A percentile compares a stretch with the other conserved stretches of the same genome.
These are phyloP conservation scores for Talaromyces sp. DNA, from an alignment of 2,329 filamentous ascomycete species.

Conservation along the genomic window DNA sequence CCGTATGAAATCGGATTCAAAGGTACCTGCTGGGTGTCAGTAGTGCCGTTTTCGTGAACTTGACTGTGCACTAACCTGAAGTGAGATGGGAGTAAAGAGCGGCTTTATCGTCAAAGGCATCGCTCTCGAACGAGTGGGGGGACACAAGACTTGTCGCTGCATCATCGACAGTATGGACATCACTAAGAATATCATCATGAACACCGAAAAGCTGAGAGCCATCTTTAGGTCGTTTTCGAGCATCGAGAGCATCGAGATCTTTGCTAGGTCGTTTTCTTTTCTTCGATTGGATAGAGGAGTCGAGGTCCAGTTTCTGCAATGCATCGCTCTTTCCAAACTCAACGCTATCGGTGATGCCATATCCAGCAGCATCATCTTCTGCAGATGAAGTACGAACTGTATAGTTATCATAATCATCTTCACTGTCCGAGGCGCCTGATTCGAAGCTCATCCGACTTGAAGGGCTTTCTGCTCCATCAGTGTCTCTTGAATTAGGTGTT, in stretches of 20 bases:
- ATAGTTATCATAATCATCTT: slow-evolving; percentile 33
- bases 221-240: slow-evolving; percentile 76
- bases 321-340: slow-evolving; percentile 14
- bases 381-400: slow-evolving; percentile 14
- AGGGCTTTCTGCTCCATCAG: slow-evolving; percentile 79
- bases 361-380: slow-evolving; percentile 17
- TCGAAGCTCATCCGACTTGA: slow-evolving; percentile 62
- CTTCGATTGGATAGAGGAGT: slow-evolving; percentile 52
- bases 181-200: slow-evolving; percentile 45
- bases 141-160: not conserved
- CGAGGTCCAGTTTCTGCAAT: slow-evolving; percentile 18
- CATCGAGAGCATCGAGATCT: slow-evolving; percentile 53
- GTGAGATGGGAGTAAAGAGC: not conserved
- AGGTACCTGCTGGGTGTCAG: not conserved
- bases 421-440: slow-evolving; percentile 47
- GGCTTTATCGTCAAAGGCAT: not conserved
- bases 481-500: slow-evolving; percentile 65
- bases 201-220: slow-evolving; percentile 74
- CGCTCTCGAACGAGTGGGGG: not conserved
- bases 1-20: slow-evolving; percentile 17
- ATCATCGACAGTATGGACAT: slow-evolving; percentile 1
- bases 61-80: slow-evolving; percentile 2
- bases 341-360: slow-evolving; percentile 11
- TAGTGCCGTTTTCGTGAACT: not conserved
- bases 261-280: slow-evolving; percentile 68